These are phyloP conservation scores for Conticribra guillardii DNA, from an alignment of 108 stramenopile genomes.

Conservation along the genomic window DNA sequence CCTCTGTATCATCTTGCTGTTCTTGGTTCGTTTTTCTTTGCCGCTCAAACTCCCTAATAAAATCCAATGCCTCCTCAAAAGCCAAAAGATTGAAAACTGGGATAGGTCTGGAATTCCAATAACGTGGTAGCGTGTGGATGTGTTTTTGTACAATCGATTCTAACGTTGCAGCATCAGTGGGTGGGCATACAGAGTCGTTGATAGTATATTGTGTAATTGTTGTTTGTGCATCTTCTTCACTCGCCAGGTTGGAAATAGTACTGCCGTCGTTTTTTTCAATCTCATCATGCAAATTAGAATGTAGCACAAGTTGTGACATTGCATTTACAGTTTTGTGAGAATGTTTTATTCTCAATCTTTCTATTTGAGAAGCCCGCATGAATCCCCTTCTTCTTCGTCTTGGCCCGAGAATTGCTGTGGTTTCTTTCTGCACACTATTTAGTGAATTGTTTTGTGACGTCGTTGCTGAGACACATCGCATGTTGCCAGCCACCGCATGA, in stretches of 20 bases:
- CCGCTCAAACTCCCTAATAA: conserved; percentile 21
- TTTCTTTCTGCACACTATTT: too few relatives aligned
- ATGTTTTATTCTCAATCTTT: not conserved
- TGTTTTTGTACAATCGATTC: conserved; percentile 47
- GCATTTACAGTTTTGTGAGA: not conserved
- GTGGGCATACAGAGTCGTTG: conserved; percentile 55
- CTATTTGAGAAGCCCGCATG: not conserved
- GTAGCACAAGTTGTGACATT: too few relatives aligned
- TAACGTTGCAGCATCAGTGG: conserved; percentile 41
- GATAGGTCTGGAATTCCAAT: conserved; percentile 53
- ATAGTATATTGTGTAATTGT: conserved; percentile 61
- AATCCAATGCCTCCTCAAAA: conserved; percentile 55
- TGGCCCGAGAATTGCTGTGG: too few relatives aligned
- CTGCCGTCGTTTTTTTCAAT: too few relatives aligned
- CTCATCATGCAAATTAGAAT: too few relatives aligned
- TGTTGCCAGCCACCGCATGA: too few relatives aligned
- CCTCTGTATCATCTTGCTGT: not conserved
- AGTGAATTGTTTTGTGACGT: too few relatives aligned
- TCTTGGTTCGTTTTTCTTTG: too few relatives aligned
- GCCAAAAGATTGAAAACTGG: conserved; percentile 63
- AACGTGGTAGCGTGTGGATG: conserved; percentile 31
- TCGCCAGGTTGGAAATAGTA: too few relatives aligned
- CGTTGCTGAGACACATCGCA: too few relatives aligned
- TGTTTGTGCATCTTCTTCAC: too few relatives aligned
- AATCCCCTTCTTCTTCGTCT: not conserved